These are phyloP conservation scores for Secale cereale DNA, from an alignment of 176 grass and related monocot genomes.

Conservation along the genomic window DNA sequence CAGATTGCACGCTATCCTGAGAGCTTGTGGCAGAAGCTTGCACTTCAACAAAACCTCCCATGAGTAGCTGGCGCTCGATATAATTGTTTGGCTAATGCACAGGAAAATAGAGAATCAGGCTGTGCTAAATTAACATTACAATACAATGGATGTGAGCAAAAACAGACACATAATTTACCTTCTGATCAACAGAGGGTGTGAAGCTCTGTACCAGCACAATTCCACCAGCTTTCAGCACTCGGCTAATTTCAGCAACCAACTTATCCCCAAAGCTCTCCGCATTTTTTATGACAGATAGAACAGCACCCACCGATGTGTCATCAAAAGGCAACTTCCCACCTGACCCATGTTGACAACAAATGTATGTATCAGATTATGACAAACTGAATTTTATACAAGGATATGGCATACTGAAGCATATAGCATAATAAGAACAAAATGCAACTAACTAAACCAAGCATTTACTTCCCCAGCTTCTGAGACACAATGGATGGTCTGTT, in stretches of 20 bases:
- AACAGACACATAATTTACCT: slow-evolving; percentile 34
- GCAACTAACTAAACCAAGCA: too few relatives aligned
- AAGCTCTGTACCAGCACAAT: slow-evolving; percentile 53
- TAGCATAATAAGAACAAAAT: background rate
- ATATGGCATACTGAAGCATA: background rate
- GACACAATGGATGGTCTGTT: too few relatives aligned
- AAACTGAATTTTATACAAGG: background rate
- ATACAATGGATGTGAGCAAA: background rate
- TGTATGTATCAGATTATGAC: background rate
- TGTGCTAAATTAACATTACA: background rate
- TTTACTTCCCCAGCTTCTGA: background rate
- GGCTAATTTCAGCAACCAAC: slow-evolving; percentile 56
- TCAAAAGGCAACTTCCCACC: slow-evolving; percentile 60
- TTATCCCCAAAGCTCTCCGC: slow-evolving; percentile 49
- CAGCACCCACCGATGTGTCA: slow-evolving; percentile 55
- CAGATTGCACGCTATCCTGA: slow-evolving; percentile 30
- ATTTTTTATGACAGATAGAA: slow-evolving; percentile 48
- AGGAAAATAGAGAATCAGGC: slow-evolving; percentile 1
- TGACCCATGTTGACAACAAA: slow-evolving; percentile 18
- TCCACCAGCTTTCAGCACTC: slow-evolving; percentile 73
- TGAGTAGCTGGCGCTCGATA: slow-evolving; percentile 71
- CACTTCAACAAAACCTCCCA: slow-evolving; percentile 71
- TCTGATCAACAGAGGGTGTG: slow-evolving; percentile 31
- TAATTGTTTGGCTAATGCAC: slow-evolving; percentile 43
- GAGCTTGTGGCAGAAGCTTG: slow-evolving; percentile 48